These are phyloP conservation scores for Isatis lusitanica DNA, from an alignment of 441 rosid genomes.

Conservation along the genomic window DNA sequence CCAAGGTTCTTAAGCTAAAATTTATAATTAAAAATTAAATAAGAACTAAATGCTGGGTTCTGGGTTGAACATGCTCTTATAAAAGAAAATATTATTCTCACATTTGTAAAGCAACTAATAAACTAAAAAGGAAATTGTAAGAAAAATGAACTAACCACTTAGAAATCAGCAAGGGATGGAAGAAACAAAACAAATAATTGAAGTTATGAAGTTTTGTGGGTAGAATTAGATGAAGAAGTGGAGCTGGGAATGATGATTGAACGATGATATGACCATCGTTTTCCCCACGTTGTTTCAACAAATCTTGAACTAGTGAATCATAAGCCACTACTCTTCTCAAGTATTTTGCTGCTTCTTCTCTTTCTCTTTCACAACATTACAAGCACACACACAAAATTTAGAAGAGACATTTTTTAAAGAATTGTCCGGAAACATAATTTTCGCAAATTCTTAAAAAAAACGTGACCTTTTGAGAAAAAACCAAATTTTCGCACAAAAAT, in stretches of 20 bases:
- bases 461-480: no score
- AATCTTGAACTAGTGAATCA: constrained; percentile 48
- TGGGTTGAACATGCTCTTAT: not conserved
- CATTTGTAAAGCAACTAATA: not conserved
- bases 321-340: constrained; percentile 67
- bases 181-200: not conserved
- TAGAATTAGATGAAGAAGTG: constrained; percentile 17
- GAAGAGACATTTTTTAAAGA: not conserved
- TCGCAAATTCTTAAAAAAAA: no score
- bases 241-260: not conserved
- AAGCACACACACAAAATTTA: no score
- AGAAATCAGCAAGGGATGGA: not conserved
- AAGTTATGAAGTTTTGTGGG: constrained; percentile 21
- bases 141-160: not conserved
- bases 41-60: no score
- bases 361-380: constrained; percentile 78
- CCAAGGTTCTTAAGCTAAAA: no score
- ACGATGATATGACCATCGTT: constrained; percentile 29
- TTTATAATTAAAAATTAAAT: no score
- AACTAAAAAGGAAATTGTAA: not conserved
- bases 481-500: no score
- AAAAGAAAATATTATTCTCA: not conserved
- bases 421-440: not conserved
- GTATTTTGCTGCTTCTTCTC: constrained; percentile 70
- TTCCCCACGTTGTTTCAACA: constrained; percentile 67